Evolutionary conservation across 2,329 filamentous ascomycete species (phyloP), one percentile per base, ranked within the genome.

Genomic region (Penicillium sp.): DNA sequence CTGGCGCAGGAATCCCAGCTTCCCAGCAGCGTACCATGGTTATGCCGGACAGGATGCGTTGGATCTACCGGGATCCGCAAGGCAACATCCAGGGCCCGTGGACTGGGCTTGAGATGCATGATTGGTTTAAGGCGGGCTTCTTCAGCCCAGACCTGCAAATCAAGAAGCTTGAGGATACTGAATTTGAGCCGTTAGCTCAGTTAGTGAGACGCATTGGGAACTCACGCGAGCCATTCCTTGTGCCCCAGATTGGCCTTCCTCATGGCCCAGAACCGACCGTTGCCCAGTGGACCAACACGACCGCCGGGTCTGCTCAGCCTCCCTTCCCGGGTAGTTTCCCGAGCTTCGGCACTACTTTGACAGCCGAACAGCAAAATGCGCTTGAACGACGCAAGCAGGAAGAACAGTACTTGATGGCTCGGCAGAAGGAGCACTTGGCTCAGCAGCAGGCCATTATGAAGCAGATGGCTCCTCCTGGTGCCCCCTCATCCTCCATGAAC

Each of bases 101-200:
- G 76, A 97, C 91, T 37, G 94, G 94, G 1, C 78, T 99, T 47
- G 94, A 99, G 75, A 99, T 99, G 94, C 95, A 99, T 65, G 95
- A 99, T 67, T 99, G 94, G 94, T 99, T 97, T 77, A 97, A 97
- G 73, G 93, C 92, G 36, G 92, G 93, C 43, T 99, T 97, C 77
- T 99, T 99, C 75, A 96, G 91, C 0, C 88, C 93, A 0, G 93
- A 99, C 66, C 81, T 99, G 19, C 85, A 95, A 41, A 94, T 99
- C 31, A 97, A 95, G 78, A 96, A 96, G 72, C 81, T 93, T 5
- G 94, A 99, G 71, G 94, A 99, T 68, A 80, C 82, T 0, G 93
- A 99, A 47, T 99, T 97, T 67, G 94, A 99, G 73, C 94, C 93
- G 12, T 79, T 99, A 10, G 94, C 93, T 3, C 92, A 97, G 73